Percentiles rank a stretch among this genome's conserved stretches.
These are phyloP conservation scores for Chrysoporthe cubensis DNA, from an alignment of 2,329 filamentous ascomycete genomes.

Conservation along the genomic window DNA sequence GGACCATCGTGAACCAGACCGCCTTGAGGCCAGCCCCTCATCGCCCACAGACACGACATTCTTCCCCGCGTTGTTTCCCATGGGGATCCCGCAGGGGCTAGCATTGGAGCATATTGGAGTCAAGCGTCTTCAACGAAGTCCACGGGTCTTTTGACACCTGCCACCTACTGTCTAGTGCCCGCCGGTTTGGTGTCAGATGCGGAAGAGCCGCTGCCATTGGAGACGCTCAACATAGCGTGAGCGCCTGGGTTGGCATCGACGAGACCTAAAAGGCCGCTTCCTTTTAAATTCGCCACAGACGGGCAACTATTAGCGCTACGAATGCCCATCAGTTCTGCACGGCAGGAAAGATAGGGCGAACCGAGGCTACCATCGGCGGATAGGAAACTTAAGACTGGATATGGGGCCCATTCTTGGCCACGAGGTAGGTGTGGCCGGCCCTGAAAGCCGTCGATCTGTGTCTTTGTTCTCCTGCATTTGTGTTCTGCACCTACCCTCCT, in stretches of 20 bases:
- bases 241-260: not conserved
- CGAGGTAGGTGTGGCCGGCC: conserved; percentile 3
- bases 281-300: not conserved
- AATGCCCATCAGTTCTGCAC: not conserved
- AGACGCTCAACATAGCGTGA: not conserved
- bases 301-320: not conserved
- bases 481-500: conserved; percentile 2
- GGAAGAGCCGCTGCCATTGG: not conserved
- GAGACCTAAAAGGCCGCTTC: too few species aligned
- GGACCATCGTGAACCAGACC: not conserved
- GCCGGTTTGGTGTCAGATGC: not conserved
- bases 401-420: not conserved
- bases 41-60: not conserved
- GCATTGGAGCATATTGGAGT: not conserved
- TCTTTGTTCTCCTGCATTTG: conserved; percentile 9
- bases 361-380: not conserved
- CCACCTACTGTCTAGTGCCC: conserved; percentile 21
- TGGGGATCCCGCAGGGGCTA: conserved; percentile 13
- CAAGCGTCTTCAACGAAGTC: not conserved
- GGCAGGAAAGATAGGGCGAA: not conserved
- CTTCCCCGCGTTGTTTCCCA: not conserved
- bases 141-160: conserved; percentile 18
- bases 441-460: not conserved
- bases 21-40: not conserved
- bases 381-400: not conserved